Evolutionary conservation across 148 eudicot genomes (phyloP).

Genomic region (Vaccinium darrowii): DNA sequence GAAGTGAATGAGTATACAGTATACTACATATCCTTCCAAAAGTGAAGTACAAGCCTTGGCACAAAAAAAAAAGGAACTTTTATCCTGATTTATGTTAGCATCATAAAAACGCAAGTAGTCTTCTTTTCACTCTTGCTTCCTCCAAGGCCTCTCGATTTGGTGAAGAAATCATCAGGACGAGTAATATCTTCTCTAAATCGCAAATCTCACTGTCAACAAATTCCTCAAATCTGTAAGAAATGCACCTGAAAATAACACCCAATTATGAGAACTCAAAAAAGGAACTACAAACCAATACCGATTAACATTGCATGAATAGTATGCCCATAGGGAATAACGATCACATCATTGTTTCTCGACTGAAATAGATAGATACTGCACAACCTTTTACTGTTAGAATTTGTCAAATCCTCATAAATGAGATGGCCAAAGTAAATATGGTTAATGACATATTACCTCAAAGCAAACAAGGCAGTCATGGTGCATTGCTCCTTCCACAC

Average conservation of each 20-base stretch:
- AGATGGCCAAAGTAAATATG: not conserved
- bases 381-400: slow-evolving; percentile 2
- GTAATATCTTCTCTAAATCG: slow-evolving; percentile 12
- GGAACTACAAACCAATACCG: not conserved
- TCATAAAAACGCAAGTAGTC: too few species aligned
- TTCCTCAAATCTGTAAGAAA: slow-evolving; percentile 22
- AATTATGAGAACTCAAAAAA: not conserved
- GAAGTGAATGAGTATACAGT: too few species aligned
- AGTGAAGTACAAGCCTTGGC: too few species aligned
- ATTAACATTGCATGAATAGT: slow-evolving; percentile 50
- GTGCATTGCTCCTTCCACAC: slow-evolving; percentile 98
- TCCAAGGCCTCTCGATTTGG: slow-evolving; percentile 24
- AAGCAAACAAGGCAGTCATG: slow-evolving; percentile 95
- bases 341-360: slow-evolving; percentile 53
- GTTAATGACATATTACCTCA: slow-evolving; percentile 52
- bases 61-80: too few species aligned
- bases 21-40: too few species aligned
- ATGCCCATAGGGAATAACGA: slow-evolving; percentile 80
- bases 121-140: too few species aligned
- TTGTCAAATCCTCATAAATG: not conserved
- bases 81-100: too few species aligned
- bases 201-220: not conserved
- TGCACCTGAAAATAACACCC: slow-evolving; percentile 18
- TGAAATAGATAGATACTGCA: slow-evolving; percentile 68
- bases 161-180: slow-evolving; percentile 27